Conservation (phyloP, 2,329 filamentous ascomycete species). For the Diaporthe citriasiana region DNA sequence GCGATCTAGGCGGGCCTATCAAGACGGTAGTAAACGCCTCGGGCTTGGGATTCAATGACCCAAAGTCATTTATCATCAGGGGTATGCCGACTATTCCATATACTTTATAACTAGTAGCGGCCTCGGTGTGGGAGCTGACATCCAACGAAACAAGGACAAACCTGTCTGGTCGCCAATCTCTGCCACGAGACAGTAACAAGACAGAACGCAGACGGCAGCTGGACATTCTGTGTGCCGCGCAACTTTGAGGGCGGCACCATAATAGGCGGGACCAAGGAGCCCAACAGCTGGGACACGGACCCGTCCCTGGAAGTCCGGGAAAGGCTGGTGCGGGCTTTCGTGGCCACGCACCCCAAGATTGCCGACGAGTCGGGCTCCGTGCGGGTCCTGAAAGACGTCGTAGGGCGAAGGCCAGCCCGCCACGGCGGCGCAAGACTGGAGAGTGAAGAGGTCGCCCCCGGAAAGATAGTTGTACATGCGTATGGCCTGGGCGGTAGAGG, state of each 20-base stretch:
- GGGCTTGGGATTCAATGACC: slow-evolving; percentile 60
- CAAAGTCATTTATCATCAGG: slow-evolving; percentile 58
- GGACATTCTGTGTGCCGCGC: slow-evolving; percentile 74
- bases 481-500: slow-evolving; percentile 65
- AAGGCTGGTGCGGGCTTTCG: slow-evolving; percentile 58
- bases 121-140: slow-evolving; percentile 9
- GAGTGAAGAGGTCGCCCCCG: slow-evolving; percentile 53
- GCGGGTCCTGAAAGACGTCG: slow-evolving; percentile 49
- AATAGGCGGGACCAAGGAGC: slow-evolving; percentile 76
- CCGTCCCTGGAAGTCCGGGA: slow-evolving; percentile 63
- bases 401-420: slow-evolving; percentile 49
- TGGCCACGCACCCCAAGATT: slow-evolving; percentile 53
- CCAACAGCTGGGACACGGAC: slow-evolving; percentile 66
- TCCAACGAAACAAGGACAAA: slow-evolving; percentile 56
- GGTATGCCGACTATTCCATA: slow-evolving; percentile 47
- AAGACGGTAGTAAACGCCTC: slow-evolving; percentile 61
- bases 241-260: slow-evolving; percentile 74
- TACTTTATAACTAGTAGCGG: rapidly evolving
- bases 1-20: slow-evolving; percentile 47
- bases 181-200: slow-evolving; percentile 65
- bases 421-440: slow-evolving; percentile 57
- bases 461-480: slow-evolving; percentile 57
- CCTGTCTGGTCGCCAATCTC: slow-evolving; percentile 58
- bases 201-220: slow-evolving; percentile 73
- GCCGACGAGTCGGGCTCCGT: slow-evolving; percentile 45